Base-by-base conservation (phyloP, 2,329 filamentous ascomycete species). In the Colletotrichum musicola region DNA sequence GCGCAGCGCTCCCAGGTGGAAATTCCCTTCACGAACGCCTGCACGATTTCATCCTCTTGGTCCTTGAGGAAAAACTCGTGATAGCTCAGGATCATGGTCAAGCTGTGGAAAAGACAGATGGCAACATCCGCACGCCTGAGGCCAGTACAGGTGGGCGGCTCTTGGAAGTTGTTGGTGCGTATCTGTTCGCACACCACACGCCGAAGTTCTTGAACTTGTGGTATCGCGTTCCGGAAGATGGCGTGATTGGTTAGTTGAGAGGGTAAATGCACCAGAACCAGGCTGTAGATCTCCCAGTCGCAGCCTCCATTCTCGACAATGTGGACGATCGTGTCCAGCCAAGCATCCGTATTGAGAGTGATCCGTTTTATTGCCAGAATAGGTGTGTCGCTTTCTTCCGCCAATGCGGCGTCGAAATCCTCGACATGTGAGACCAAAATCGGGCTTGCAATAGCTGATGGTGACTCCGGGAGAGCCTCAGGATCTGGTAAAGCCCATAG, bases 261-360 rank as follows among this genome's bases (percentile, higher is more conserved):
- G 1, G 94, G 93, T 10, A 98, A 83, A 77, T 97, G 93, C 6
- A 94, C 92, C 35, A 99, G 84, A 18, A 95, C 88, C 76, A 95
- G 98, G 79, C 93, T 95, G 83, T 97, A 97, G 1, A 97, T 84
- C 77, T 98, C 94, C 95, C 95, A 98, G 70, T 96, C 91, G 55
- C 89, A 88, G 47, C 91, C 92, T 63, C 90, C 86, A 72, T 92
- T 89, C 20, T 72, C 70, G 50, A 97, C 81, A n/a, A 96, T 82
- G n/a, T 85, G 85, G 27, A 93, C 87, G 44, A 97, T 84, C 12
- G 90, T 86, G 71, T 95, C 92, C n/a, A 97, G 84, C 92, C 94
- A 97, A 47, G 85, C 79, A 14, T 86, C 84, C 54, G 92, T 85
- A 62, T 89, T 86, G 62, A 94, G 81, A 7, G 85, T 79, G 2